Base-by-base conservation (phyloP, 371 early-diverging fungal genomes). In the Mucor racemosus region DNA sequence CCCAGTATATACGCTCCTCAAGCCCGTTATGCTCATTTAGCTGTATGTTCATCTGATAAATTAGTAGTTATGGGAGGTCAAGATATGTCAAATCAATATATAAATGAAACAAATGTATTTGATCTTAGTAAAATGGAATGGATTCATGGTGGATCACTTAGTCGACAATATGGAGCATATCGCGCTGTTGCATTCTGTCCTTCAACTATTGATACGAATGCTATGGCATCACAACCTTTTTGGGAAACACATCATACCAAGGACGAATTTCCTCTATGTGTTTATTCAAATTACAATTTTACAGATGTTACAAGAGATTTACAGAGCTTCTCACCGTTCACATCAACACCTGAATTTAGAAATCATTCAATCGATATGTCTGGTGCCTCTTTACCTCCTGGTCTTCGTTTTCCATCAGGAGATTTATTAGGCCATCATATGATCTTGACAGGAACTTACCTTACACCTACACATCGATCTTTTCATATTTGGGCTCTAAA, bases 221-320 rank as follows among this genome's bases (percentile, higher is more conserved):
- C 62, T 21, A 61, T 61, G 67, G 11, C 66, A 5, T 36, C 61
- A 14, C 53, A 57, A 5, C 68, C 74, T 14, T 74, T 74, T 54
- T 74, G 74, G 74, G 71, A 62, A 11, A 59, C 58, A 19, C 35
- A 39, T 13, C 58, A 58, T 0, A 58, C 35, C 31, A 56, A 60
- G 10, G 58, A 63, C 15, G 53, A 66, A 26, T 19, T 53, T 13
- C 69, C 85, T 4, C 67, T 86, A 35, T 89, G 87, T 59, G 80
- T 93, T 36, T 93, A 92, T 73, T 90, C 91, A 62, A 93, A 93
- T 75, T 91, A 92, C 75, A 93, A 92, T 73, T 93, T 93, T 67
- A 84, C 88, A 0, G 84, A 90, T 44, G 90, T 92, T 19, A 84
- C 86, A 61, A 87, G 92, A 15, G 89, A 90, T 53, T 79, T 93